phyloP scores from a whole-genome alignment of 108 stramenopile genomes.

The Pseudonitzschia delicatissima region DNA sequence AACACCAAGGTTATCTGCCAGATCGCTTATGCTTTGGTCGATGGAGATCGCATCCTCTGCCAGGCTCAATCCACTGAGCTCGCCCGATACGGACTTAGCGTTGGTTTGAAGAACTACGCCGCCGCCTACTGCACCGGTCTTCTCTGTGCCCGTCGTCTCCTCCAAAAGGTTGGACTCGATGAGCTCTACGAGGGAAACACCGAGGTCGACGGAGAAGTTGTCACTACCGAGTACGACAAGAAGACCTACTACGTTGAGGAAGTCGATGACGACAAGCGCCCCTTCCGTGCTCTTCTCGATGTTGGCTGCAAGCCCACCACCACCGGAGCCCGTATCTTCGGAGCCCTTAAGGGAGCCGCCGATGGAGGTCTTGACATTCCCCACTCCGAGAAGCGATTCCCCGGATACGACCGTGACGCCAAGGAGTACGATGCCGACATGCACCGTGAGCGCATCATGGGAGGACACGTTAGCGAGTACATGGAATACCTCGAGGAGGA shows the following conservation, averaged over 20 bases:
- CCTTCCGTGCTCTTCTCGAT: constrained; percentile 96
- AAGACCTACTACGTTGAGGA: constrained; percentile 97
- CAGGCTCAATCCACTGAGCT: constrained; percentile 92
- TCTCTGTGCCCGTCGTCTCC: constrained; percentile 91
- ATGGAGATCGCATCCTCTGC: constrained; percentile 92
- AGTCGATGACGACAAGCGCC: constrained; percentile 97
- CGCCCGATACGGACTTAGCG: constrained; percentile 89
- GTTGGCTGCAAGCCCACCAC: constrained; percentile 96
- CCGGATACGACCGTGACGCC: constrained; percentile 97
- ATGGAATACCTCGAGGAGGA: constrained; percentile 98
- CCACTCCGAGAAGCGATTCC: constrained; percentile 98
- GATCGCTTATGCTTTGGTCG: constrained; percentile 93
- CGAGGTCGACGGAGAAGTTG: constrained; percentile 87
- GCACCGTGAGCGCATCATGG: constrained; percentile 97
- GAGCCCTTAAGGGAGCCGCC: constrained; percentile 97
- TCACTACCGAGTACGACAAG: constrained; percentile 81
- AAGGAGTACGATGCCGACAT: constrained; percentile 97
- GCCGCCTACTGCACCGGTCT: constrained; percentile 99
- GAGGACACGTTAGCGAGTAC: constrained; percentile 96
- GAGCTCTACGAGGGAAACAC: constrained; percentile 91
- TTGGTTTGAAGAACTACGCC: constrained; percentile 99
- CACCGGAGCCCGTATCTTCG: constrained; percentile 95
- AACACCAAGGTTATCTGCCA: constrained; percentile 93
- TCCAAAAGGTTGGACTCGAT: constrained; percentile 95
- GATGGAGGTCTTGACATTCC: constrained; percentile 98